Conservation (phyloP, 345 rosid species). For the Reutealis trisperma region DNA sequence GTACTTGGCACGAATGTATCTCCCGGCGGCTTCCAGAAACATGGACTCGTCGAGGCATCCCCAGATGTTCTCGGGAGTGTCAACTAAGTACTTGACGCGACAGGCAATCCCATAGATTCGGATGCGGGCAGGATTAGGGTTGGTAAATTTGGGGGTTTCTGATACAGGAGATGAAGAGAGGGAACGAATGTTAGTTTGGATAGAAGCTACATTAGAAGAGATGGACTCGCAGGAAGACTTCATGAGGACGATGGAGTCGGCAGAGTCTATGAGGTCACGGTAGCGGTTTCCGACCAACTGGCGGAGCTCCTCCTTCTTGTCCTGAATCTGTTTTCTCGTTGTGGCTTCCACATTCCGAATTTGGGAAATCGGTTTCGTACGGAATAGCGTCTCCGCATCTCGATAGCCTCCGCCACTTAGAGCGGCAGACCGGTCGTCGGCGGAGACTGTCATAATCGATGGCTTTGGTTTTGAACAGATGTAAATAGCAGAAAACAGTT, state of each 20-base stretch:
- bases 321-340: constrained; percentile 76
- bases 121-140: constrained; percentile 36
- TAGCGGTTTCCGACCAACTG: constrained; percentile 88
- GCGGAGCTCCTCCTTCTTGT: constrained; percentile 94
- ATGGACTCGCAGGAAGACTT: constrained; percentile 78
- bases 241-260: constrained; percentile 88
- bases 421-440: constrained; percentile 43
- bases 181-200: constrained; percentile 57
- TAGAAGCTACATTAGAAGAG: constrained; percentile 60
- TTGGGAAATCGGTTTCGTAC: constrained; percentile 68
- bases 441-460: constrained; percentile 44
- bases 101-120: constrained; percentile 74
- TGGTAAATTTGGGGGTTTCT: constrained; percentile 48
- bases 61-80: constrained; percentile 95
- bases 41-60: constrained; percentile 90
- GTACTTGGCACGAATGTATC: constrained; percentile 82
- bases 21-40: constrained; percentile 82
- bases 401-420: constrained; percentile 54
- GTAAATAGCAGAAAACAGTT: background rate
- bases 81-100: constrained; percentile 87
- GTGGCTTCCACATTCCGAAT: constrained; percentile 74
- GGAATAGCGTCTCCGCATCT: constrained; percentile 87
- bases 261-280: constrained; percentile 93
- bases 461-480: background rate
- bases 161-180: constrained; percentile 58